Evolutionary conservation across 257 asterid species (phyloP), one percentile per base, ranked within the genome.

Genomic region (Knoxia roxburghii): DNA sequence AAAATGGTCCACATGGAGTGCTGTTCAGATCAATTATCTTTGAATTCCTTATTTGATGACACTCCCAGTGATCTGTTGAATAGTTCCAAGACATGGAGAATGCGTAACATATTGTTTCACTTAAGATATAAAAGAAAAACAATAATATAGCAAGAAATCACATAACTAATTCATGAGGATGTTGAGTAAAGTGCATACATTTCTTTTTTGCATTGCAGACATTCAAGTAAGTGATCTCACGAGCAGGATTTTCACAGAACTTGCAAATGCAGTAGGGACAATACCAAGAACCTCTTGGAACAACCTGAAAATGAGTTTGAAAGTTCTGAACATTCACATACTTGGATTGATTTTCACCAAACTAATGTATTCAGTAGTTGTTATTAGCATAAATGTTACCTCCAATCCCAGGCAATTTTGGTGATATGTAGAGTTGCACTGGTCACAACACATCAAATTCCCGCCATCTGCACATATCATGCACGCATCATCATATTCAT

Each of bases 391-490:
- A 9, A 68, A 17, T 17, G 29, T 64, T 52, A 78, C 86, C 86
- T 76, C 50, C 71, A 86, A 53, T 30, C 41, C 81, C 63, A 82
- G 48, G 39, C 94, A 84, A 14, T 6, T 23, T 23, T 75, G 86
- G 64, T 86, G 94, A 50, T 84, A 80, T 15, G 94, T 86, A 0
- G 94, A 80, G 72, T 69, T 78, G 51, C 94, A 84, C 7, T 61
- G 40, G 37, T 86, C 85, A 60, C 88, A 84, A 26, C 87, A 86
- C 68, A 82, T 77, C 71, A 86, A 75, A 68, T 79, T 41, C 21
- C 94, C 90, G 14, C 85, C 90, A 74, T 80, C 86, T 24, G 85
- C 90, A 39, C 94, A 86, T 37, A 82, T 70, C 69, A 82, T 72
- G 66, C 90, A 86, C 23, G 79, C 86, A 72, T 82, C 88, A 48